Conservation (phyloP, 768 basidiomycete genomes). For the Chalciporus pseudorubinellus region DNA sequence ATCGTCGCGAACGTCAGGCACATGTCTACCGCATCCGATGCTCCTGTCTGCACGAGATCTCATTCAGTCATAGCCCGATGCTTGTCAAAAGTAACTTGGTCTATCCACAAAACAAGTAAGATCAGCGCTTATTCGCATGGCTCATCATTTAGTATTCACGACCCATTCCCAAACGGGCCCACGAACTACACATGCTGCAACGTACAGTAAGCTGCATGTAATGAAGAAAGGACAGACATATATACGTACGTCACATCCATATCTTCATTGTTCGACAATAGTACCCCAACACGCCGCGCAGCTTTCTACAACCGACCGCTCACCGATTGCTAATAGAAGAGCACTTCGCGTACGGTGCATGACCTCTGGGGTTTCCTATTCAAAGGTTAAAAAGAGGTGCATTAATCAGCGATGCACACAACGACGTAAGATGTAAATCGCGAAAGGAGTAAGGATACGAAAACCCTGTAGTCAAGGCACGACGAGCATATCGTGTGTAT, state of each 20-base stretch:
- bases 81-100: no score
- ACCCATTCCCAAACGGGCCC: no score
- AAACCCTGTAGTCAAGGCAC: background rate
- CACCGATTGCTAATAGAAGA: constrained; percentile 46
- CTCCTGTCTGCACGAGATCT: background rate
- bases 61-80: background rate
- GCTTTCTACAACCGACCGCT: constrained; percentile 52
- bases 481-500: background rate
- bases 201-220: background rate
- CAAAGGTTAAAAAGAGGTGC: background rate
- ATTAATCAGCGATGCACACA: background rate
- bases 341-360: constrained; percentile 44
- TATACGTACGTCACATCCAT: background rate
- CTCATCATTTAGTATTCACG: no score
- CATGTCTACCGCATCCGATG: no score
- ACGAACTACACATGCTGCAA: no score
- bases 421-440: constrained; percentile 1
- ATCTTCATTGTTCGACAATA: constrained; percentile 12
- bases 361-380: constrained; percentile 37
- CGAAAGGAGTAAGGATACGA: background rate
- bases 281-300: constrained; percentile 46
- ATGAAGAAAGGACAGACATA: background rate
- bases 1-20: no score
- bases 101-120: no score
- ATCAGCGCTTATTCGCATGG: no score